A percentile compares a stretch with the other conserved stretches of the same genome.
These are phyloP conservation scores for Castanospermum australe DNA, from an alignment of 306 rosid genomes.

Conservation along the genomic window DNA sequence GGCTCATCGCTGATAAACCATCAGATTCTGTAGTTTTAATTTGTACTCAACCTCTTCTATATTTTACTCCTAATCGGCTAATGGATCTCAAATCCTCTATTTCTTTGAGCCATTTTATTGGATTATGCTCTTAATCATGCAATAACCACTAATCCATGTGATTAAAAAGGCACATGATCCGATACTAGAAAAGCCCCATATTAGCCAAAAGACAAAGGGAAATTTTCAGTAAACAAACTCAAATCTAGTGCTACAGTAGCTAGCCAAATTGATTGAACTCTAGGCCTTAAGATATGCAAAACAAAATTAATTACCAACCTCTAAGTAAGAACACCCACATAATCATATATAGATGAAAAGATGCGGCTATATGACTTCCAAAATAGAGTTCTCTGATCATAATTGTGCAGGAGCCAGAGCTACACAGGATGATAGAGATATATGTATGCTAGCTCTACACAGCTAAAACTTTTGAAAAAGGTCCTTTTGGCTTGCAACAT, in stretches of 20 bases:
- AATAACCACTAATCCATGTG: neutral
- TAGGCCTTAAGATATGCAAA: neutral
- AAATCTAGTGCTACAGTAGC: neutral
- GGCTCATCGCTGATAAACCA: neutral
- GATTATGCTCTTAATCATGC: constrained; percentile 13
- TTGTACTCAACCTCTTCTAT: neutral
- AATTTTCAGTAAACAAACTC: neutral
- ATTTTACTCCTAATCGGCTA: neutral
- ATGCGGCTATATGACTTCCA: no score
- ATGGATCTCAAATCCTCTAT: neutral
- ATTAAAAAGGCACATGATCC: neutral
- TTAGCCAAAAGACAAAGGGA: neutral
- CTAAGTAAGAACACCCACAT: no score
- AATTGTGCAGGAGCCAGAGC: no score
- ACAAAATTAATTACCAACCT: no score
- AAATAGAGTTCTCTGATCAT: no score
- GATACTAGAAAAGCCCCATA: neutral
- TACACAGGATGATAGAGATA: neutral
- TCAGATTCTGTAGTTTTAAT: constrained; percentile 14
- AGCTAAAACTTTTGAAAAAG: neutral
- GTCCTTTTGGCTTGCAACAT: neutral
- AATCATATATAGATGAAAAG: no score
- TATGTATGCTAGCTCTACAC: neutral
- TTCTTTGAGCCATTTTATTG: neutral
- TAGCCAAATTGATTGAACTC: neutral